Base-by-base conservation (phyloP, 768 basidiomycete genomes). In the Tremella fuciformis region DNA sequence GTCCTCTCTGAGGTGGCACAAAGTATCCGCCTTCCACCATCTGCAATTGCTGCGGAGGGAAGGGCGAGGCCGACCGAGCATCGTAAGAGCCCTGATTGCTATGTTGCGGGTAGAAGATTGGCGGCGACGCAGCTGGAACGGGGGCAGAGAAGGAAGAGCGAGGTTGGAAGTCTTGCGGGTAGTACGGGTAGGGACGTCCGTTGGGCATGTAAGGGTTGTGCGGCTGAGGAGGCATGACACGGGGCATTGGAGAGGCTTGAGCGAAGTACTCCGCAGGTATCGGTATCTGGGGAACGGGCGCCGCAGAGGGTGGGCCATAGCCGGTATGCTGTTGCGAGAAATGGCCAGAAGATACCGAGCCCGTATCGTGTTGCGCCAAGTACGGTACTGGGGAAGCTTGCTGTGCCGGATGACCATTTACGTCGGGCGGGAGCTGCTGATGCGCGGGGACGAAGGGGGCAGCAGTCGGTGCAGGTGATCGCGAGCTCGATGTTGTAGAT, bases 21-120 rank as follows among this genome's bases (percentile, higher is more conserved):
- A 70, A 70, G 46, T 65, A 67, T 4, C 53, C 63, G 22, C 42
- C 42, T 46, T 46, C n/a, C 22, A 18, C n/a, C 42, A 46, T 46
- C 42, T 46, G 42, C 42, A 46, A 6, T 18, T 46, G n/a, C 42
- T 18, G n/a, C n/a, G 4, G 42, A 15, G 29, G 16, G 29, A 55
- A 63, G 8, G 61, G 61, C 25, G 61, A 58, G 8, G 37, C 57
- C 0, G 53, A 46, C 16, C 59, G 21, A 19, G 25, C 39, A 44
- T 56, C 29, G 21, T 18, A 8, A 54, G 22, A 16, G 8, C 38
- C 53, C 16, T 19, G 42, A 26, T 18, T 24, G 21, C 16, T 18
- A 19, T 37, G 44, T 13, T 53, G 22, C 1, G 51, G 51, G 38
- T 18, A 22, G 49, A 50, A 22, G 21, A 50, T 9, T 13, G 18